These are phyloP conservation scores for Hypoxylon sp. DNA, from an alignment of 2,329 filamentous ascomycete species.

Conservation along the genomic window DNA sequence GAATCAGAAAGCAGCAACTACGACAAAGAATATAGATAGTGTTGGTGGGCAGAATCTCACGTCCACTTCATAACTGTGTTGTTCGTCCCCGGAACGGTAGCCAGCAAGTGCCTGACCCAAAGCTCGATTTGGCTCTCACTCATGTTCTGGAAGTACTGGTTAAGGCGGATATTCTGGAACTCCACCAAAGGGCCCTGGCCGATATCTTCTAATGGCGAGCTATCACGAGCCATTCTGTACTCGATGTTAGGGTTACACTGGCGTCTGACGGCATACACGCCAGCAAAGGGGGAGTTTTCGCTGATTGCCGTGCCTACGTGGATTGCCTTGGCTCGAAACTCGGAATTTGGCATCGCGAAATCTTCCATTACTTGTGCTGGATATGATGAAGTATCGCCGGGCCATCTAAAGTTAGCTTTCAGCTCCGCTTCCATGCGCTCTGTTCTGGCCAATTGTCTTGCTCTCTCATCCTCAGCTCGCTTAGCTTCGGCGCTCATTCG, in stretches of 20 bases:
- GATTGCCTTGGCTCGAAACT: conserved; percentile 25
- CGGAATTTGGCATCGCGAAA: not conserved
- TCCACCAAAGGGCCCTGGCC: not conserved
- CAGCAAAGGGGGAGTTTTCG: not conserved
- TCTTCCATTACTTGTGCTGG: conserved; percentile 12
- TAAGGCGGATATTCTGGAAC: conserved; percentile 11
- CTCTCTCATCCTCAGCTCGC: not conserved
- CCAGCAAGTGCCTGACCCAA: conserved; percentile 24
- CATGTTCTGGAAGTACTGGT: conserved; percentile 28
- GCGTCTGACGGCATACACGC: conserved; percentile 26
- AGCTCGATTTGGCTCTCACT: not conserved
- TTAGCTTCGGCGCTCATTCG: conserved; percentile 5
- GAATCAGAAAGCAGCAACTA: too few relatives aligned
- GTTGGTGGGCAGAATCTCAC: not conserved
- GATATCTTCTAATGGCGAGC: conserved; percentile 6
- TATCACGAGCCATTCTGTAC: conserved; percentile 13
- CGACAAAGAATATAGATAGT: too few relatives aligned
- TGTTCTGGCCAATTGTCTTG: not conserved
- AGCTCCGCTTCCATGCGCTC: not conserved
- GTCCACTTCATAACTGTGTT: conserved; percentile 33
- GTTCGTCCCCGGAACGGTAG: conserved; percentile 28
- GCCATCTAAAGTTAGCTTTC: not conserved
- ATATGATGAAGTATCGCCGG: conserved; percentile 16
- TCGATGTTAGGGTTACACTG: not conserved
- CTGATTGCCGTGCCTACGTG: conserved; percentile 21